These are phyloP conservation scores for Moesziomyces antarcticus DNA, from an alignment of 1,284 basidiomycete genomes.

Conservation along the genomic window DNA sequence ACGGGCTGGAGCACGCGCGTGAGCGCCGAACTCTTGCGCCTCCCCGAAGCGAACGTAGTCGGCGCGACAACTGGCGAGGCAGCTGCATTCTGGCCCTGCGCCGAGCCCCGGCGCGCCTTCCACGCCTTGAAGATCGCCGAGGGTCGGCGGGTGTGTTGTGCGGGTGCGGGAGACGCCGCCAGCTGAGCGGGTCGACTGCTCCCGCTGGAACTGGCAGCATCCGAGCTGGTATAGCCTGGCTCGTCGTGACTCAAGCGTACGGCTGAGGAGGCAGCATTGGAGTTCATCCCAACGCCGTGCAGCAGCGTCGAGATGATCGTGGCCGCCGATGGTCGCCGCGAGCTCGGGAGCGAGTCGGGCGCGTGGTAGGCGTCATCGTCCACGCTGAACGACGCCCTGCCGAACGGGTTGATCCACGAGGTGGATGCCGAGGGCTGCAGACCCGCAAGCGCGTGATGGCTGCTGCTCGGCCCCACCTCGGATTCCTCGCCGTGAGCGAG, in stretches of 20 bases:
- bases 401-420: constrained; percentile 29
- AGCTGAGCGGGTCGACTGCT: constrained; percentile 4
- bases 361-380: constrained; percentile 23
- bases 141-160: constrained; percentile 7
- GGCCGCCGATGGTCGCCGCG: constrained; percentile 14
- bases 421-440: constrained; percentile 21
- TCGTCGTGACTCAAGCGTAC: constrained; percentile 9
- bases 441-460: background rate
- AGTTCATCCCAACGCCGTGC: background rate
- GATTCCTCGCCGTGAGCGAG: constrained; percentile 8
- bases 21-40: constrained; percentile 16
- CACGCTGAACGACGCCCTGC: constrained; percentile 13
- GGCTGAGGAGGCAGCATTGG: background rate
- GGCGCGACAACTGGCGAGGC: background rate
- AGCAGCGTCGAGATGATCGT: constrained; percentile 37
- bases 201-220: background rate
- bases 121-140: constrained; percentile 20
- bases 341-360: constrained; percentile 11
- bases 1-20: constrained; percentile 9
- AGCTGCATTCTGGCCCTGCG: background rate
- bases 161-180: background rate
- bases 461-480: background rate
- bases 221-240: constrained; percentile 3
- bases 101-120: constrained; percentile 7
- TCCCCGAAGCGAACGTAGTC: background rate